Evolutionary conservation across 2,329 filamentous ascomycete species (phyloP), one percentile per base, ranked within the genome.

Genomic region (Diplocarpon mali): DNA sequence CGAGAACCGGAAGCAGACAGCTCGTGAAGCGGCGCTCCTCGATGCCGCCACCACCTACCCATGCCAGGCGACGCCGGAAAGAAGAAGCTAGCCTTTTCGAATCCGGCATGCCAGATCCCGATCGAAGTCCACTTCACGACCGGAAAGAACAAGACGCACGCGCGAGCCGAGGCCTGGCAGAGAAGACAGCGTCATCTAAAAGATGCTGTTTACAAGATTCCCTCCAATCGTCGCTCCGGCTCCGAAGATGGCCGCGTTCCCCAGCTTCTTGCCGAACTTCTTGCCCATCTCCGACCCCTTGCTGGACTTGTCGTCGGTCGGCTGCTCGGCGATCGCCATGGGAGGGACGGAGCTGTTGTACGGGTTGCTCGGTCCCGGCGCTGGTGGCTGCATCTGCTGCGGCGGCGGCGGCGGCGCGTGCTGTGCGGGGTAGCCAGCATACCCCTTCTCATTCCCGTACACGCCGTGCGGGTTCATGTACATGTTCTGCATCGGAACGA

Each of bases 251-350:
- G 88, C 87, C 36, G 75, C 73, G 57, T 80, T 80, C 6, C 90
- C 90, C 60, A 90, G 64, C 72, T 95, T 96, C 77, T 93, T 94
- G 54, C 90, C 89, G 65, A 95, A 85, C 69, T 95, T 95, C 79
- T 95, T 95, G 45, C 86, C 88, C 45, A 80, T 76, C 65, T 86
- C 73, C 8, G 68, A 70, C 35, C 69, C 68, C 29, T 69, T 67
- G 29, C 62, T 57, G 14, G 65, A 67, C 55, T 66, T 69, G 48
- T 62, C 67, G 62, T 62, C 42, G 55, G 54, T 27, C 57, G 62
- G 48, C 62, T 63, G 52, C 54, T 85, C 72, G 31, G 79, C 77
- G 2, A 92, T 75, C 36, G 85, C 84, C 66, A 92, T 73, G 17
- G 76, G 76, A 47, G 88, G 87, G 66, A 84, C 80, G 55, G 82